A percentile compares a stretch with the other conserved stretches of the same genome.
phyloP scores from a whole-genome alignment of 2,329 filamentous ascomycete genomes.

The Colletotrichum chlorophyti region DNA sequence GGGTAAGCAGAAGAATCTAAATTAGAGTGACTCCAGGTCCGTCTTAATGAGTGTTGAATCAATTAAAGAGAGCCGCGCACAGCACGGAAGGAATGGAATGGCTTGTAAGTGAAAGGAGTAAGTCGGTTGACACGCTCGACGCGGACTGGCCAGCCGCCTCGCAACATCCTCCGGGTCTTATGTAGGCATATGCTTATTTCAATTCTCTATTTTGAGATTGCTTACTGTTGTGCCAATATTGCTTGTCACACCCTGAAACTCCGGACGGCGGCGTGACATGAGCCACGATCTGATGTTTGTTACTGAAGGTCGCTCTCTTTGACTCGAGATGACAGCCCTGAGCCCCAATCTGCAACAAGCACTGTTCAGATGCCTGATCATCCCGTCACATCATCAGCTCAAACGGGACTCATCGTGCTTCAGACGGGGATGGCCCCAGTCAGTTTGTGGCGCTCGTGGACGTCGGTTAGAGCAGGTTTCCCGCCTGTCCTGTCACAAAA shows the following conservation, averaged over 20 bases:
- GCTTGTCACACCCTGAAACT: conserved; percentile 25
- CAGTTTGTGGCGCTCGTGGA: not conserved
- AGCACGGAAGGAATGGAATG: conserved; percentile 21
- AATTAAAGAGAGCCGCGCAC: conserved; percentile 21
- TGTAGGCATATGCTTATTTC: no score
- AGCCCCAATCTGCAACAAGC: conserved; percentile 3
- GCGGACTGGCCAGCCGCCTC: rapidly evolving
- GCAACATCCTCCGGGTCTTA: not conserved
- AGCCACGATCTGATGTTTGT: not conserved
- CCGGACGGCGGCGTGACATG: conserved; percentile 19
- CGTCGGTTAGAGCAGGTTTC: conserved; percentile 12
- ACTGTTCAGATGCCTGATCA: conserved; percentile 25
- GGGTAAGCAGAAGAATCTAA: no score
- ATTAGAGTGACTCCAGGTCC: conserved; percentile 23
- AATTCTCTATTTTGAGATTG: no score
- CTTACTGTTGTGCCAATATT: not conserved
- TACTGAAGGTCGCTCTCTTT: conserved; percentile 5
- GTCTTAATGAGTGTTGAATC: not conserved
- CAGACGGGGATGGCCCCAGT: conserved; percentile 12
- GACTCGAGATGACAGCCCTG: conserved; percentile 26
- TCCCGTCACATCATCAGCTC: conserved; percentile 23
- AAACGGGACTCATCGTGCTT: conserved; percentile 19
- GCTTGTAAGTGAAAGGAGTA: not conserved
- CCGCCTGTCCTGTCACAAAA: conserved; percentile 20
- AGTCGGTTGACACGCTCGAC: not conserved